Base-by-base conservation (phyloP, 805 yeast species). In the Yarrowia sp. region DNA sequence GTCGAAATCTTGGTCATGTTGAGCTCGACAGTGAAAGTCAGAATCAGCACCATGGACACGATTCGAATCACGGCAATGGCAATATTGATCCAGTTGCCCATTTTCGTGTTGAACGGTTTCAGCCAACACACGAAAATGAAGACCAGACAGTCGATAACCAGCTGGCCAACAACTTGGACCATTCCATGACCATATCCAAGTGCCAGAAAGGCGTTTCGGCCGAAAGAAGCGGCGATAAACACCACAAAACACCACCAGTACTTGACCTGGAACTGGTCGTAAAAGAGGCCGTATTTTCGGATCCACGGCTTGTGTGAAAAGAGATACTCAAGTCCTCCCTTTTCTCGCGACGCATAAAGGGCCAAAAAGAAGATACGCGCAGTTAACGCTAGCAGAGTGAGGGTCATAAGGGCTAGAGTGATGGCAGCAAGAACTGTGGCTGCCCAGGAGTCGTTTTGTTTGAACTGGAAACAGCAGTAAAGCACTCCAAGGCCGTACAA, bases 231-330 rank as follows among this genome's bases (percentile, higher is more conserved):
- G 12, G 56, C 43, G 21, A 72, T 36, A 10, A 67, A 46, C 9
- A 70, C 66, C 7, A 75, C 67, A 54, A 75, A 74, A 44, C 71
- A 70, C 76, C 76, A 75, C 77, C 77, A 75, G 65, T 67, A 72
- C 43, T 66, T 61, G 36, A 71, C 68, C 58, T 69, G 68, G 66
- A 71, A 74, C 66, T 72, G 74, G 64, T 73, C 74, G 65, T 75
- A 74, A 51, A 75, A 71, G 16, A 74, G 71, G 5, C 77, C 77
- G 59, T 73, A 75, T 51, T 68, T 67, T 3, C 69, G 65, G 32
- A 72, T 66, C 75, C 74, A 73, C 3, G 76, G 74, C 52, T 73
- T 68, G 67, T 75, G 70, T 19, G 62, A 65, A 51, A 71, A 72
- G 7, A 74, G 62, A 36, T 66, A 66, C 36, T 70, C 72, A 9